phyloP scores from a whole-genome alignment of 805 yeast species.

The Candida silvicultrix region DNA sequence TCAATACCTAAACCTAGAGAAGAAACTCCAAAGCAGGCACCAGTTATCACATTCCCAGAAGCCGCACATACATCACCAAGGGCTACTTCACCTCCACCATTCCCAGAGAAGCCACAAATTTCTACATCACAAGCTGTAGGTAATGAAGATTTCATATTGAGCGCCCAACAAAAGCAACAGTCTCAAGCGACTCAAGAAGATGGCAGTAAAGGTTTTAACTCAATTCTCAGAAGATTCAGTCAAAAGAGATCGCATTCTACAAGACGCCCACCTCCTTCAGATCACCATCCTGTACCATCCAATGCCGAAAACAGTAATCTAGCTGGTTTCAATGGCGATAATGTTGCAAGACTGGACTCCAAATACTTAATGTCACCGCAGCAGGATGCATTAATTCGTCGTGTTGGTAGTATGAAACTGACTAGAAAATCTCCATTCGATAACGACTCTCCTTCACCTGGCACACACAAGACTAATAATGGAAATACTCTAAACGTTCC shows the following conservation, averaged over 20 bases:
- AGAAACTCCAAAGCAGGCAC: conserved; percentile 32
- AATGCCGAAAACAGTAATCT: neutral
- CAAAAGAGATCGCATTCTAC: conserved; percentile 21
- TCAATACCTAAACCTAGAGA: neutral
- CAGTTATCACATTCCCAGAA: conserved; percentile 39
- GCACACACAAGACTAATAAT: neutral
- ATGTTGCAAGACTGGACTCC: neutral
- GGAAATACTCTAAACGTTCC: neutral
- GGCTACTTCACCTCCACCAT: conserved; percentile 35
- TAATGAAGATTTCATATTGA: conserved; percentile 24
- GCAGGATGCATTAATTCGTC: conserved; percentile 14
- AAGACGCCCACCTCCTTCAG: conserved; percentile 15
- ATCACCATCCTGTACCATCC: conserved; percentile 1
- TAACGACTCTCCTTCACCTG: neutral
- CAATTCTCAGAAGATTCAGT: conserved; percentile 23
- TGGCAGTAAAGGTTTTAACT: conserved; percentile 19
- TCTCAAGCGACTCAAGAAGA: conserved; percentile 11
- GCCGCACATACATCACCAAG: conserved; percentile 45
- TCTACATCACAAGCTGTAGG: conserved; percentile 35
- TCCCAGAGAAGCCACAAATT: conserved; percentile 37
- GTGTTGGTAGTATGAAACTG: conserved; percentile 21
- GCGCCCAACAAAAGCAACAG: conserved; percentile 32
- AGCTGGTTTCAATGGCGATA: conserved; percentile 1
- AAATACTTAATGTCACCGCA: conserved; percentile 1
- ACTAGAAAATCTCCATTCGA: conserved; percentile 11